Conservation (phyloP, 1,139 yeast species). For the Geotrichum reessii region DNA sequence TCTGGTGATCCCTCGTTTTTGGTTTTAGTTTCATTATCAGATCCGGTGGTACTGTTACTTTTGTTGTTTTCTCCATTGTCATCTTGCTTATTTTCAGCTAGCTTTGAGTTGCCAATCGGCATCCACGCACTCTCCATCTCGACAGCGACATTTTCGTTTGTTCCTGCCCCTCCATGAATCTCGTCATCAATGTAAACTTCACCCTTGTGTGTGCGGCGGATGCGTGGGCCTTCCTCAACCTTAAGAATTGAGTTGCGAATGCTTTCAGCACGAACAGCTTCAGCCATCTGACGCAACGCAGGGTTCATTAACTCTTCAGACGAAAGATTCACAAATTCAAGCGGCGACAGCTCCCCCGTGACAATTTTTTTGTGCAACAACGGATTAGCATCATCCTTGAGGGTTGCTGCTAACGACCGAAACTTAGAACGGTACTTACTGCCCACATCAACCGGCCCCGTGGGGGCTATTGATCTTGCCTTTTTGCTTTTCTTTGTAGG, state of each 20-base stretch:
- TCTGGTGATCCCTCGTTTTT: not conserved
- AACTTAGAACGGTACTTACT: conserved; percentile 49
- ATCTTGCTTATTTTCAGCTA: conserved; percentile 14
- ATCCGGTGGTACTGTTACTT: conserved; percentile 16
- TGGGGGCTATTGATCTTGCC: conserved; percentile 23
- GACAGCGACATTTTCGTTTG: conserved; percentile 11
- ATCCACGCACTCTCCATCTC: conserved; percentile 9
- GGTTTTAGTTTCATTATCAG: conserved; percentile 15
- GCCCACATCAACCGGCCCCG: conserved; percentile 34
- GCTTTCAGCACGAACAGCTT: conserved; percentile 62
- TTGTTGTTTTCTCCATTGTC: conserved; percentile 13
- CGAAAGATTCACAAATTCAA: conserved; percentile 51
- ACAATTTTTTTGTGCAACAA: conserved; percentile 45
- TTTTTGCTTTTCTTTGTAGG: conserved; percentile 15
- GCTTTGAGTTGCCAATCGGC: conserved; percentile 13
- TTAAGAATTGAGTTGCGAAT: conserved; percentile 59
- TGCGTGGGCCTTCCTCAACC: conserved; percentile 50
- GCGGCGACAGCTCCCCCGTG: conserved; percentile 44
- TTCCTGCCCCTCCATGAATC: conserved; percentile 32
- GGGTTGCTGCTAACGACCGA: conserved; percentile 49
- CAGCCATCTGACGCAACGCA: conserved; percentile 64
- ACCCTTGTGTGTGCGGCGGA: conserved; percentile 79
- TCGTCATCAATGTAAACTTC: conserved; percentile 68
- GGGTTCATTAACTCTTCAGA: conserved; percentile 67
- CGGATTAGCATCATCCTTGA: conserved; percentile 49